Evolutionary conservation across 2,329 filamentous ascomycete species (phyloP), one percentile per base, ranked within the genome.

Genomic region (Calonectria crousiana): DNA sequence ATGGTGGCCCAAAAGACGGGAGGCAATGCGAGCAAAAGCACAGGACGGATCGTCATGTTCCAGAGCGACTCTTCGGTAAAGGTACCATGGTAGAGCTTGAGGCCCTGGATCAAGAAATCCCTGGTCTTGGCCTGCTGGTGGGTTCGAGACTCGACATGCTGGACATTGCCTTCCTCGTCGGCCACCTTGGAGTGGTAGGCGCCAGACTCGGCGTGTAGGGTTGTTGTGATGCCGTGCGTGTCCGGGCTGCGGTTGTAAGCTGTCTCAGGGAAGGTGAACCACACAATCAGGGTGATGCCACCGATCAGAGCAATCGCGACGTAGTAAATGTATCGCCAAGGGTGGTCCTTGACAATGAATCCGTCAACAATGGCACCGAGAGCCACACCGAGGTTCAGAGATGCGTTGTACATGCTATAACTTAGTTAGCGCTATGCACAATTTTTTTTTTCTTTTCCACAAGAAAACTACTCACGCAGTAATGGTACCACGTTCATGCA

Each of bases 261-360:
- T 0, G 89, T 90, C 79, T 90, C 89, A 4, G 89, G 89, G 73
- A 91, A 88, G 23, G 87, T 87, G 76, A 90, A 87, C 78, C 88
- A 83, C 16, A 87, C 85, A 6, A 90, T 74, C 2, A 89, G 49
- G 1, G 87, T 85, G 30, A 86, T 80, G 16, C 82, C 74, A 18
- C 86, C 88, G 49, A 90, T 85, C 28, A 90, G 78, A 8, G 84
- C 88, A 2, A 85, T 81, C 3, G 86, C 85, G 14, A 89, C 84
- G 74, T 87, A 86, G 78, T 89, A 89, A 70, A 89, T 89, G 53
- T 84, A 83, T 38, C 88, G 81, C 88, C 88, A 90, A 49, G 81
- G 72, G 75, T 87, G 82, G 62, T 85, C 71, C 75, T 87, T 87
- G 36, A 86, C 85, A 75, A 90, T 88, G 11, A 89, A 75, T 8